Evolutionary conservation across 2,329 filamentous ascomycete species (phyloP), one percentile per base, ranked within the genome.

Genomic region (Penicillium glabrum): DNA sequence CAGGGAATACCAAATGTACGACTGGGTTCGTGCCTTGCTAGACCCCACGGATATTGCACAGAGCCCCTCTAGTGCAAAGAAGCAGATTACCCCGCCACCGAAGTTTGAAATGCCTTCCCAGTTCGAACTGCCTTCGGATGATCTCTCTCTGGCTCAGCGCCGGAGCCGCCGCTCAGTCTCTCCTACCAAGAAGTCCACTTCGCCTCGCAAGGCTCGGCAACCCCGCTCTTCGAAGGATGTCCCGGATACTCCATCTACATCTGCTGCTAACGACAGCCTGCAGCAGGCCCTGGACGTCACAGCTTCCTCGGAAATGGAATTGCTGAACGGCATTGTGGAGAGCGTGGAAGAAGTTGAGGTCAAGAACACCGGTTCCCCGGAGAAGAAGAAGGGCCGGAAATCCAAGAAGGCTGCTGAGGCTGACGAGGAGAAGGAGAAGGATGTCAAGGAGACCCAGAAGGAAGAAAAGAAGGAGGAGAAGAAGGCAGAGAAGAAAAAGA

Each of bases 21-120:
- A 89, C 45, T 99, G 95, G 95, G 91, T 99, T 65, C 86, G 86
- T 55, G 95, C 95, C n/a, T 83, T 99, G 19, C 83, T 99, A 49
- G 93, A 98, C 72, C 87, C 91, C n/a, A 80, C 88, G 61, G 88
- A 92, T 27, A 96, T 98, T 59, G 80, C 80, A 46, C 84, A 84
- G 69, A 83, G 81, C 52, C 80, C 84, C 26, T 85, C 86, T 62
- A 88, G 88, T 62, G 84, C 90, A 54, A 83, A 87, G 62, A 92
- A 91, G 78, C 85, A 82, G 59, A 96, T 97, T 63, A 78, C 84
- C 16, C 87, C 91, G 24, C 95, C 95, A 46, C 95, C 95, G 23
- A 89, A 86, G 65, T 96, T 90, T 69, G 86, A 90, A 51, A 62
- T 86, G 29, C 77, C 82, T 23, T 21, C n/a, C 21, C 89, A 86